Percentiles rank a stretch among this genome's conserved stretches.
These are phyloP conservation scores for Suillus variegatus DNA, from an alignment of 768 basidiomycete species.

Conservation along the genomic window DNA sequence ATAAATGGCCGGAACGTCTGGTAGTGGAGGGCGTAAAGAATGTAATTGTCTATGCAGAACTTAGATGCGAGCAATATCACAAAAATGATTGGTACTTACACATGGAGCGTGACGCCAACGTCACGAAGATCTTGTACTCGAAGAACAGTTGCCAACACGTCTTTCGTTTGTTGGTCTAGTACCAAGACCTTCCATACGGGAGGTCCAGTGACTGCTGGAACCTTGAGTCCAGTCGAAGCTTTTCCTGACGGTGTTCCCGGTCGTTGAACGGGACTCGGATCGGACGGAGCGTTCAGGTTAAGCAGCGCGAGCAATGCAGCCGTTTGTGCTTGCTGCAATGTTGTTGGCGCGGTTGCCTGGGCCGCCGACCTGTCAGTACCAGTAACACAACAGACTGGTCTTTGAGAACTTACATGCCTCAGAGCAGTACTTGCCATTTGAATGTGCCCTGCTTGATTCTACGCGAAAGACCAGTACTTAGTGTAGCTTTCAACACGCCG, in stretches of 20 bases:
- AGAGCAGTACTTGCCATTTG: constrained; percentile 46
- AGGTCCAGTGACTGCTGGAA: constrained; percentile 58
- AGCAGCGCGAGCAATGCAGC: constrained; percentile 81
- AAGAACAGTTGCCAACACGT: constrained; percentile 92
- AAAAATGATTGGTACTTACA: constrained; percentile 56
- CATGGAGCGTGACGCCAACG: constrained; percentile 95
- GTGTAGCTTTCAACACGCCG: background rate
- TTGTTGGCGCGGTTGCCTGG: constrained; percentile 46
- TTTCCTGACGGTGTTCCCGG: constrained; percentile 33
- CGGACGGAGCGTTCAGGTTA: constrained; percentile 61
- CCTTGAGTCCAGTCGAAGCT: constrained; percentile 46
- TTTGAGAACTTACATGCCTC: constrained; percentile 40
- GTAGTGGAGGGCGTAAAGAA: constrained; percentile 80
- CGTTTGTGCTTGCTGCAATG: constrained; percentile 89
- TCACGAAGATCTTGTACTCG: constrained; percentile 96
- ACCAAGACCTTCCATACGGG: constrained; percentile 97
- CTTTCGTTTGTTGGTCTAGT: constrained; percentile 93
- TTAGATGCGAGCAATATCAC: constrained; percentile 7
- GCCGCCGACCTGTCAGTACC: constrained; percentile 32
- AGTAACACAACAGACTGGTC: background rate
- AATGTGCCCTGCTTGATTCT: constrained; percentile 1
- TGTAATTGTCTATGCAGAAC: constrained; percentile 75
- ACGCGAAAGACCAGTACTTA: background rate
- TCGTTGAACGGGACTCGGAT: constrained; percentile 17
- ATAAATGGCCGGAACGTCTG: constrained; percentile 97